These are phyloP conservation scores for Colletotrichum plurivorum DNA, from an alignment of 2,329 filamentous ascomycete genomes.

Conservation along the genomic window DNA sequence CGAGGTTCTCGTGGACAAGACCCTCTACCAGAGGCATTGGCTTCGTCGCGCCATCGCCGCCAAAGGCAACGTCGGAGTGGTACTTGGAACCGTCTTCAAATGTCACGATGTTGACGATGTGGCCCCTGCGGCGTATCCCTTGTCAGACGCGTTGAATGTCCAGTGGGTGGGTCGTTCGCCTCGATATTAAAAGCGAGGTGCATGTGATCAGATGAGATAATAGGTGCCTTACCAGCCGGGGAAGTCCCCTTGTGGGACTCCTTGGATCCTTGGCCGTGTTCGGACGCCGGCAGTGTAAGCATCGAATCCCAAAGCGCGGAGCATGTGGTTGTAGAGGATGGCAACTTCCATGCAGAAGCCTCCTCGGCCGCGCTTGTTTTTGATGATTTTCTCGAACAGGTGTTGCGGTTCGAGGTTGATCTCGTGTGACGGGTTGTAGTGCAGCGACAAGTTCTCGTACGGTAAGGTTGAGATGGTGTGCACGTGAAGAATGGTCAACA, in stretches of 20 bases:
- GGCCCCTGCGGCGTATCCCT: conserved; percentile 51
- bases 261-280: conserved; percentile 56
- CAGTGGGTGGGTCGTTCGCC: too few species aligned
- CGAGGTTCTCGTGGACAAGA: conserved; percentile 62
- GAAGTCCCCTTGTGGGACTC: conserved; percentile 58
- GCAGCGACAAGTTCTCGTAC: conserved; percentile 70
- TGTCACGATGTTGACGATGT: conserved; percentile 74
- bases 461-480: conserved; percentile 66
- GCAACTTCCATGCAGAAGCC: conserved; percentile 74
- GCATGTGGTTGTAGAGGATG: conserved; percentile 67
- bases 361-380: conserved; percentile 58
- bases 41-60: conserved; percentile 70
- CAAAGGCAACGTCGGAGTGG: conserved; percentile 75
- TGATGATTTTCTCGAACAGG: conserved; percentile 65
- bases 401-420: conserved; percentile 61
- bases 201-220: background rate
- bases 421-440: conserved; percentile 60
- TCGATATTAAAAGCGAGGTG: too few species aligned
- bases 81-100: conserved; percentile 64
- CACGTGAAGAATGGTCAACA: conserved; percentile 49
- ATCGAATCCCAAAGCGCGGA: conserved; percentile 65
- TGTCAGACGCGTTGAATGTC: background rate
- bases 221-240: conserved; percentile 58
- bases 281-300: conserved; percentile 71
- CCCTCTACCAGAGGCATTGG: conserved; percentile 68